These are phyloP conservation scores for Acacia acuminata DNA, from an alignment of 306 rosid species.

Conservation along the genomic window DNA sequence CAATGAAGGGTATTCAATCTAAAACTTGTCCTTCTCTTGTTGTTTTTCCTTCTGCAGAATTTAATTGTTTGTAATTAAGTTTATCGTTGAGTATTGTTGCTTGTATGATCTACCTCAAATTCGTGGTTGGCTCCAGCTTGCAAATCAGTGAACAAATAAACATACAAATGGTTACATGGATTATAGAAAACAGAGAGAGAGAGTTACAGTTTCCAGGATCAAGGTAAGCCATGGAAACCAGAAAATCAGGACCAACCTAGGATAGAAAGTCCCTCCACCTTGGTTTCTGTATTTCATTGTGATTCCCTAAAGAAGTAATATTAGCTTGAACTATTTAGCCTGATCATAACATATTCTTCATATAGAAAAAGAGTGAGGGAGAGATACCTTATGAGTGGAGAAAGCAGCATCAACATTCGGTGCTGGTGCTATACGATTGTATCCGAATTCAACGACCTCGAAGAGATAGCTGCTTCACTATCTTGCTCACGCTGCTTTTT, in stretches of 20 bases:
- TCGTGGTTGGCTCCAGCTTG: conserved; percentile 85
- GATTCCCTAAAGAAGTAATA: not conserved
- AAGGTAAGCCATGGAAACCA: conserved; percentile 88
- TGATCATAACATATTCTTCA: not conserved
- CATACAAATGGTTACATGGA: not conserved
- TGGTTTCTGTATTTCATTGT: conserved; percentile 41
- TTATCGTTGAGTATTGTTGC: not conserved
- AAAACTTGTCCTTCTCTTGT: not conserved
- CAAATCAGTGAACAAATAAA: conserved; percentile 58
- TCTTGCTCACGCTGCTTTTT: not conserved
- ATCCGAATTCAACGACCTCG: conserved; percentile 11
- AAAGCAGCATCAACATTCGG: not conserved
- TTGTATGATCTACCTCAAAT: conserved; percentile 61
- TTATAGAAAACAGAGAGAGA: not conserved
- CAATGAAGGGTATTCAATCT: not conserved
- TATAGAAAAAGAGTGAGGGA: not conserved
- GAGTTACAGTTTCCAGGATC: conserved; percentile 84
- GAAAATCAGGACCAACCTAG: conserved; percentile 80
- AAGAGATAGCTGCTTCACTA: not conserved
- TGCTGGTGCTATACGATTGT: conserved; percentile 47
- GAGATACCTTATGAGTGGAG: conserved; percentile 36
- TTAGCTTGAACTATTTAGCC: not conserved
- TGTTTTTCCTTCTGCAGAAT: not conserved
- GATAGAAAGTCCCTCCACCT: conserved; percentile 73
- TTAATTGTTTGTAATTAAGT: not conserved